A percentile compares a stretch with the other conserved stretches of the same genome.
phyloP scores from a whole-genome alignment of 768 basidiomycete genomes.

The Ephemerocybe angulata region DNA sequence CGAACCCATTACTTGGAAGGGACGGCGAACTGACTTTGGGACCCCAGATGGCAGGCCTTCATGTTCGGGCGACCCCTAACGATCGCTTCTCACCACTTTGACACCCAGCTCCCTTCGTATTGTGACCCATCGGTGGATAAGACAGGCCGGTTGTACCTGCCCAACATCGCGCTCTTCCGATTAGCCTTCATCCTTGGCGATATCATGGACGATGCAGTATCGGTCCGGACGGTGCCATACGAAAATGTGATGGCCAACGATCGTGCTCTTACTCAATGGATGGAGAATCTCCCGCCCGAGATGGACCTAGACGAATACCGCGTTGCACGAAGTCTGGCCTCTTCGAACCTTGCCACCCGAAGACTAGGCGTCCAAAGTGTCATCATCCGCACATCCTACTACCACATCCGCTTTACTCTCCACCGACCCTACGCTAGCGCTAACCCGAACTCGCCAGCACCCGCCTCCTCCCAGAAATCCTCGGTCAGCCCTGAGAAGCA shows the following conservation, averaged over 20 bases:
- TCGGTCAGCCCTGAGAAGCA: conserved; percentile 39
- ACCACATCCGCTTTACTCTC: conserved; percentile 81
- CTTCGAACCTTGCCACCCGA: conserved; percentile 52
- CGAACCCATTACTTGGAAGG: conserved; percentile 5
- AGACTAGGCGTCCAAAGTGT: conserved; percentile 79
- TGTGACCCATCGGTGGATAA: conserved; percentile 63
- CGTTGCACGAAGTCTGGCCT: conserved; percentile 69
- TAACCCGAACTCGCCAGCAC: conserved; percentile 18
- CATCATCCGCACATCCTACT: conserved; percentile 71
- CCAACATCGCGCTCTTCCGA: conserved; percentile 71
- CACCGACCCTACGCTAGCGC: conserved; percentile 72
- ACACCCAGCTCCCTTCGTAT: conserved; percentile 71
- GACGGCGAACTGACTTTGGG: conserved; percentile 6
- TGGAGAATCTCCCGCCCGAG: conserved; percentile 70
- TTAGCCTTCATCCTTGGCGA: conserved; percentile 78
- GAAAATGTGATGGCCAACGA: conserved; percentile 72
- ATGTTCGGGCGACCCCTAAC: conserved; percentile 77
- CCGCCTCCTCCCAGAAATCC: conserved; percentile 20
- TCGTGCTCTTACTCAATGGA: conserved; percentile 67
- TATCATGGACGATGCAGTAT: conserved; percentile 82
- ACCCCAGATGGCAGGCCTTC: conserved; percentile 77
- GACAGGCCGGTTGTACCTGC: conserved; percentile 62
- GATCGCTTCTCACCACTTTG: conserved; percentile 79
- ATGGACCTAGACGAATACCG: conserved; percentile 74
- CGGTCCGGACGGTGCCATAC: conserved; percentile 75